Evolutionary conservation across 371 early-diverging fungal species (phyloP).

Genomic region (Mortierella sp.): DNA sequence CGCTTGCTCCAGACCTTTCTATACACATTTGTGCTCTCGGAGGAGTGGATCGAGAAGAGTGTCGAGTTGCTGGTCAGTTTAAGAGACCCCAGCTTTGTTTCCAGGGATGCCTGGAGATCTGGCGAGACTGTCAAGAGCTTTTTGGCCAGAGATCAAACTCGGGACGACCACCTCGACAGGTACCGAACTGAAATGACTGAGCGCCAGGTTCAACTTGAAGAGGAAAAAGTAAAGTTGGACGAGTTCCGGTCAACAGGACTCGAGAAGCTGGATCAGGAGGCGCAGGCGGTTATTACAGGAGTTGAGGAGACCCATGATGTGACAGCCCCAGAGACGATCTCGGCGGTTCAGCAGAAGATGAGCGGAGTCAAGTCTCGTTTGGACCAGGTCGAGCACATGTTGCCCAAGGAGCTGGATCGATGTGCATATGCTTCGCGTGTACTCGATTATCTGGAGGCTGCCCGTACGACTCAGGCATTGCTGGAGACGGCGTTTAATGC

Average conservation of each 20-base stretch:
- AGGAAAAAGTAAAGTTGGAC: slow-evolving; percentile 33
- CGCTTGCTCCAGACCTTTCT: slow-evolving; percentile 37
- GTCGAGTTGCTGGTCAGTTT: slow-evolving; percentile 41
- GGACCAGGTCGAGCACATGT: slow-evolving; percentile 27
- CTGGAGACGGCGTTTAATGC: slow-evolving; percentile 38
- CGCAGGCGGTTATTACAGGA: slow-evolving; percentile 26
- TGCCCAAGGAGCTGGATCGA: slow-evolving; percentile 38
- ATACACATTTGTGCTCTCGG: slow-evolving; percentile 20
- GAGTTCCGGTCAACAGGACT: slow-evolving; percentile 31
- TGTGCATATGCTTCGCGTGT: slow-evolving; percentile 45
- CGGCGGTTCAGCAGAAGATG: slow-evolving; percentile 28
- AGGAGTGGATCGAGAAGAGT: slow-evolving; percentile 37
- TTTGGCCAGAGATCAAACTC: slow-evolving; percentile 28
- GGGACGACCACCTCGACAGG: slow-evolving; percentile 37
- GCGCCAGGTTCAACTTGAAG: slow-evolving; percentile 32
- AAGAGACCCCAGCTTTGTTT: slow-evolving; percentile 34
- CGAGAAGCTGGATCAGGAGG: slow-evolving; percentile 31
- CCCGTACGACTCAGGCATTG: slow-evolving; percentile 21
- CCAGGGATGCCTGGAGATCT: slow-evolving; percentile 42
- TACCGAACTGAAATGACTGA: slow-evolving; percentile 16
- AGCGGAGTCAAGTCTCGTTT: slow-evolving; percentile 28
- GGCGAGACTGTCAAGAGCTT: slow-evolving; percentile 31
- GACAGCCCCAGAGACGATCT: slow-evolving; percentile 24
- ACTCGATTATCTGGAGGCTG: slow-evolving; percentile 42
- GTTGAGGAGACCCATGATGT: slow-evolving; percentile 42